Base-by-base conservation (phyloP, 106 monocot genomes). In the Hemerocallis citrina region DNA sequence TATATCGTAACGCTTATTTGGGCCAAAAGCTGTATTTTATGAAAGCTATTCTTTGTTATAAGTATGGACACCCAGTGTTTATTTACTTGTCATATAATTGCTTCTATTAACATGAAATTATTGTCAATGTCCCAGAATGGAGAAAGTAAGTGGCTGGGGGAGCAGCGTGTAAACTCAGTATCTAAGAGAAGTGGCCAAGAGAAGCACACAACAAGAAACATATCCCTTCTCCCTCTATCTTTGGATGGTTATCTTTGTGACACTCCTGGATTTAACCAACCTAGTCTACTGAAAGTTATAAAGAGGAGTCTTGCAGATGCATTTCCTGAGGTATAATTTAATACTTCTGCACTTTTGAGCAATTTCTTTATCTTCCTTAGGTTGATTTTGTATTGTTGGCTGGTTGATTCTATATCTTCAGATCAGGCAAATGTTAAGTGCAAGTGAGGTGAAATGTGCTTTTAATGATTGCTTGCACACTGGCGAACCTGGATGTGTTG, bases 241-340 rank as follows among this genome's bases (percentile, higher is more conserved):
- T 83, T 59, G 7, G 81, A 81, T 52, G 95, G 95, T 45, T 96
- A 76, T 68, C 78, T 96, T 79, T 90, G 84, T 51, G 90, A 96
- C 58, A 96, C 90, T 65, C 96, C 90, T 55, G 96, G 91, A 22
- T 96, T 96, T 71, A 90, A 76, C 71, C 91, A 96, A 44, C 96
- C 96, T 29, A 76, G 59, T 65, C 68, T 91, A 40, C 36, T 84
- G 57, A 91, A 96, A 84, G 90, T 87, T 1, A 87, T 91, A 29
- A 84, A 84, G 63, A 84, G 63, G 61, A 72, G 71, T 59, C 84
- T 96, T 37, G 76, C 81, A 61, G 52, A 87, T 37, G 74, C 81
- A 55, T 96, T 96, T 79, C 96, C 96, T 24, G 90, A 96, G 95
- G 89, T 95, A 45, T 49, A 17, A 25, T 43, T 72, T 31, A 8